These are phyloP conservation scores for Tolypocladium guangdongense DNA, from an alignment of 2,329 filamentous ascomycete genomes.

Conservation along the genomic window DNA sequence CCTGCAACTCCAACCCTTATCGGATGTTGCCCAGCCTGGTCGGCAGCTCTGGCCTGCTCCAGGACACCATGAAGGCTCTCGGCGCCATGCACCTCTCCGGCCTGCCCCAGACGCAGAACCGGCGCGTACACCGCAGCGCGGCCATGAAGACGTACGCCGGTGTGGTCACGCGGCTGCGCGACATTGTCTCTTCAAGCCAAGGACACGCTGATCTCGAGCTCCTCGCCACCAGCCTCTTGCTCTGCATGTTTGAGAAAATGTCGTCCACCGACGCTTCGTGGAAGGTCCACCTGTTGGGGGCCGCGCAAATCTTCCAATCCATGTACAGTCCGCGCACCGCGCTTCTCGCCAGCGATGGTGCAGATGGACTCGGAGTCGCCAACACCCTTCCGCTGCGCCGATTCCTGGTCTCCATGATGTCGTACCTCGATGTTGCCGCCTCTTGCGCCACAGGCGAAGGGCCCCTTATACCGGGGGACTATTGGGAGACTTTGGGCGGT, in stretches of 20 bases:
- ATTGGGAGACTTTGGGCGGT: conserved; percentile 24
- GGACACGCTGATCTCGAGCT: conserved; percentile 12
- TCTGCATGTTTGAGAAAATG: conserved; percentile 8
- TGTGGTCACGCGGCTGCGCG: conserved; percentile 14
- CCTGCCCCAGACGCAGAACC: conserved; percentile 18
- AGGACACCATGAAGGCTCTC: conserved; percentile 26
- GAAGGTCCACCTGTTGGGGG: conserved; percentile 26
- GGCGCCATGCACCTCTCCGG: conserved; percentile 29
- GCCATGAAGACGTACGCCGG: conserved; percentile 26
- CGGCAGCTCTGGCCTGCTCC: conserved; percentile 29
- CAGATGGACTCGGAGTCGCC: background rate
- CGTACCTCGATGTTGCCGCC: conserved; percentile 26
- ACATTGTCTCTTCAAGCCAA: conserved; percentile 16
- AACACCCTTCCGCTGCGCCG: conserved; percentile 3
- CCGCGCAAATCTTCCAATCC: conserved; percentile 21
- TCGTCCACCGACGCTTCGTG: conserved; percentile 17
- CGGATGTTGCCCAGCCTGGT: conserved; percentile 28
- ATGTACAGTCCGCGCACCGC: conserved; percentile 5
- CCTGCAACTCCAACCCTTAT: conserved; percentile 26
- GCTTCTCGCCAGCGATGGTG: background rate
- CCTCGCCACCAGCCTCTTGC: conserved; percentile 11
- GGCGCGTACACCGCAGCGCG: conserved; percentile 22
- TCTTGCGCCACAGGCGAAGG: conserved; percentile 24
- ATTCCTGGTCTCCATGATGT: conserved; percentile 27
- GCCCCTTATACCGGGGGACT: conserved; percentile 23